phyloP scores from a whole-genome alignment of 1,284 basidiomycete species.

The Rhodotorula mucilaginosa region DNA sequence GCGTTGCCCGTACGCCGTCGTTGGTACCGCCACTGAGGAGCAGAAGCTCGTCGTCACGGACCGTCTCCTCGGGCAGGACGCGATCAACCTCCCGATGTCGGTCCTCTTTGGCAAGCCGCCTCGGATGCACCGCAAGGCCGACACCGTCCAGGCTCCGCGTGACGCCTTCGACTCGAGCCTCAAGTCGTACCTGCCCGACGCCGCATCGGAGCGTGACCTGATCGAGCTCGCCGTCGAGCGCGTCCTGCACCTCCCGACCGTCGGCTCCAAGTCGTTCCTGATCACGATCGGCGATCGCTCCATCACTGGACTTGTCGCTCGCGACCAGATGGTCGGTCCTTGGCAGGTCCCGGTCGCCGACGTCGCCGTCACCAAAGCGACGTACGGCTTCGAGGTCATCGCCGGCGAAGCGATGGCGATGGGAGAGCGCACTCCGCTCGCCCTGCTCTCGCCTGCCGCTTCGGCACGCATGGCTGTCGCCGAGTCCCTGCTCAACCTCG shows the following conservation, averaged over 20 bases:
- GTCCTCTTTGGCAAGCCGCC: conserved; percentile 96
- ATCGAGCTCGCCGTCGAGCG: conserved; percentile 67
- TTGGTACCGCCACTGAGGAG: conserved; percentile 78
- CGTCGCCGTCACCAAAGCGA: conserved; percentile 88
- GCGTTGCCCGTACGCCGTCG: conserved; percentile 87
- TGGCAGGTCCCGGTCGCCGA: conserved; percentile 98
- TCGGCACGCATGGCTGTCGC: conserved; percentile 95
- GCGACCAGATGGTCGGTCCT: conserved; percentile 98
- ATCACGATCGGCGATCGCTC: conserved; percentile 97
- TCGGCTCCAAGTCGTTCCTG: conserved; percentile 93
- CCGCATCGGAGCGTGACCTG: conserved; percentile 46
- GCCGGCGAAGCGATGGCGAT: conserved; percentile 95
- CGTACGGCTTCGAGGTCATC: conserved; percentile 84
- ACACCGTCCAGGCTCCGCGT: conserved; percentile 57
- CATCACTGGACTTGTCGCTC: conserved; percentile 88
- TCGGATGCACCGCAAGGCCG: conserved; percentile 77
- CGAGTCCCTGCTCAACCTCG: conserved; percentile 89
- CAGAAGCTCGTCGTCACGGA: conserved; percentile 83
- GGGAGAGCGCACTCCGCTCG: conserved; percentile 92
- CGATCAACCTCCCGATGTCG: conserved; percentile 89
- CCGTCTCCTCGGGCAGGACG: conserved; percentile 70
- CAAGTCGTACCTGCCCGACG: conserved; percentile 60
- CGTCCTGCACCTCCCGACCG: conserved; percentile 83
- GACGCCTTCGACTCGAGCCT: conserved; percentile 72
- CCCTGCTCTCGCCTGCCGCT: conserved; percentile 79